Evolutionary conservation across 208 protist genomes (phyloP).

Genomic region (Vickermania spadyakhi): DNA sequence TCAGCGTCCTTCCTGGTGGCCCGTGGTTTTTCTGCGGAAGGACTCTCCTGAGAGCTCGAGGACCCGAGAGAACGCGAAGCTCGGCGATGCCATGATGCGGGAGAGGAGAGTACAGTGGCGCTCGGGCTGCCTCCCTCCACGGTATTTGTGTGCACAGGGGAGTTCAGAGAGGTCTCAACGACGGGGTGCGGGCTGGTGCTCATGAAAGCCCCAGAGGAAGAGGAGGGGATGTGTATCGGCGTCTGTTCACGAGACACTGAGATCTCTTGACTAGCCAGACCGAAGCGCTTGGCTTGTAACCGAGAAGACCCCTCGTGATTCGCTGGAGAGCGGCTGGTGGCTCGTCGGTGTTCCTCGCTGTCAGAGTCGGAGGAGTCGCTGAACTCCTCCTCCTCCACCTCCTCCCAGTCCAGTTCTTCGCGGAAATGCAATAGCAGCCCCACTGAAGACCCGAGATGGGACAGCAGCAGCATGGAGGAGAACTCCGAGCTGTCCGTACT

Average conservation of each 20-base stretch:
- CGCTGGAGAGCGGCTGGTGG: not conserved
- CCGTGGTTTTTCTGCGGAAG: not conserved
- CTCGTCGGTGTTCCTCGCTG: too few relatives aligned
- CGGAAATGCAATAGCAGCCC: slow-evolving; percentile 26
- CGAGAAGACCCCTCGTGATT: not conserved
- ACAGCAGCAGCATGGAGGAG: slow-evolving; percentile 34
- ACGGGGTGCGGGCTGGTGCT: not conserved
- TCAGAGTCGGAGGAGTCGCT: not conserved
- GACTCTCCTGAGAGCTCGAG: not conserved
- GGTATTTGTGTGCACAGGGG: not conserved
- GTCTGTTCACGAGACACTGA: too few relatives aligned
- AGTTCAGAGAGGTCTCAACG: too few relatives aligned
- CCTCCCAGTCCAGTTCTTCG: not conserved
- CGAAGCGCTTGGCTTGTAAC: not conserved
- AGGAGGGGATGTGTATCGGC: not conserved
- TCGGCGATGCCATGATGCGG: not conserved
- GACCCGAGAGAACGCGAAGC: not conserved
- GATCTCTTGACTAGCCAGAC: too few relatives aligned
- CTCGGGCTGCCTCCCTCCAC: not conserved
- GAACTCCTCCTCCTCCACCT: not conserved
- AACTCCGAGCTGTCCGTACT: slow-evolving; percentile 50
- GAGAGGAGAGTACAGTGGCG: too few relatives aligned
- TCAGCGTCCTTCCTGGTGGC: not conserved
- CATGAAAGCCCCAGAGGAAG: not conserved
- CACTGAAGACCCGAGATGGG: slow-evolving; percentile 27